Conservation (phyloP, 768 basidiomycete genomes). For the Favolaschia claudopus region DNA sequence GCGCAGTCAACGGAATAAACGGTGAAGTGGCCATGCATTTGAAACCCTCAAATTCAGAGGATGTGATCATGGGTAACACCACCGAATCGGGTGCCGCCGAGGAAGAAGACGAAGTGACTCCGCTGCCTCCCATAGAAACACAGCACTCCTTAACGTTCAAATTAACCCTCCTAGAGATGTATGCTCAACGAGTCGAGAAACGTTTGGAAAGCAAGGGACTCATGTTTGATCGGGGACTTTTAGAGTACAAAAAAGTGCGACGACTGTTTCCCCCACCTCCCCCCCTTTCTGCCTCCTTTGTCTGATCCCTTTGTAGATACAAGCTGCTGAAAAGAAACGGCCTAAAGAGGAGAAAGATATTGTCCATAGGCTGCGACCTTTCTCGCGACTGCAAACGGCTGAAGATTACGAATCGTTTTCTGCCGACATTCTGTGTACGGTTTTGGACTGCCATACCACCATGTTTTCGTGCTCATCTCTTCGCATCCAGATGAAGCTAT, state of each 20-base stretch:
- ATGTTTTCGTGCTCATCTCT: conserved; percentile 1
- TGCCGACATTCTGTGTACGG: conserved; percentile 88
- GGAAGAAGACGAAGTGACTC: conserved; percentile 72
- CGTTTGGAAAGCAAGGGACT: conserved; percentile 85
- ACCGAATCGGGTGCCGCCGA: conserved; percentile 58
- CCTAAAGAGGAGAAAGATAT: conserved; percentile 93
- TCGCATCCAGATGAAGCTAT: conserved; percentile 77
- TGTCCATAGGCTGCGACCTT: conserved; percentile 86
- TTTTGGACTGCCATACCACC: not conserved
- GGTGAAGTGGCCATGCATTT: conserved; percentile 46
- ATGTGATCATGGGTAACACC: conserved; percentile 53
- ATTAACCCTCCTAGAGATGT: conserved; percentile 88
- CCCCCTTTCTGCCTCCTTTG: no score
- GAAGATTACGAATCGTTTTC: conserved; percentile 91
- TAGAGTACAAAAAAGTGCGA: conserved; percentile 95
- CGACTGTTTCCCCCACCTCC: not conserved
- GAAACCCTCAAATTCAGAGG: conserved; percentile 49
- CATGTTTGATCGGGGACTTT: conserved; percentile 89
- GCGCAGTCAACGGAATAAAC: conserved; percentile 52
- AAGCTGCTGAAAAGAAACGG: conserved; percentile 90
- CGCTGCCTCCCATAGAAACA: conserved; percentile 85
- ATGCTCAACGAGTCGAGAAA: conserved; percentile 87
- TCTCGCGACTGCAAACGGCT: conserved; percentile 88
- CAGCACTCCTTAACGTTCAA: conserved; percentile 87
- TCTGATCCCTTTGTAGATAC: conserved; percentile 63